A percentile compares a stretch with the other conserved stretches of the same genome.
These are phyloP conservation scores for Vaccinium myrtillus DNA, from an alignment of 148 eudicot species.

Conservation along the genomic window DNA sequence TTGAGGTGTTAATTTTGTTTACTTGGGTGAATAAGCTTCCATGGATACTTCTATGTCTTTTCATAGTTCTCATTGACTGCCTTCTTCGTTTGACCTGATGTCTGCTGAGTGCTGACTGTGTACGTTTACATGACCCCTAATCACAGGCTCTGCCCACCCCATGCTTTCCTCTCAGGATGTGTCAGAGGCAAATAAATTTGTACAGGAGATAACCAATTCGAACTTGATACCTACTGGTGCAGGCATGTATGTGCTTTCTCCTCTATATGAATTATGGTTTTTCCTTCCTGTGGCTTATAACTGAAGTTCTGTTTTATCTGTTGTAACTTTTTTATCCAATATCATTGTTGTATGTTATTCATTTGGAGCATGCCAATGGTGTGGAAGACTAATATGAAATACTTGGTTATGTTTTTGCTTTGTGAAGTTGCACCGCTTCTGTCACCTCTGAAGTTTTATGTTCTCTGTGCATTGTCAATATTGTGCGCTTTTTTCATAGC, in stretches of 20 bases:
- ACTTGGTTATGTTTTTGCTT: neutral
- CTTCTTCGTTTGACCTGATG: neutral
- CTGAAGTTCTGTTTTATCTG: neutral
- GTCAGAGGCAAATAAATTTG: constrained; percentile 57
- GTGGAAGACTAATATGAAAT: neutral
- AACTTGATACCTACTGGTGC: constrained; percentile 31
- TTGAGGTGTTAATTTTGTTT: neutral
- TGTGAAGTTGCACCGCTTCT: neutral
- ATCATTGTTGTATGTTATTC: neutral
- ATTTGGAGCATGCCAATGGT: constrained; percentile 7
- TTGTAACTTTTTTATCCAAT: neutral
- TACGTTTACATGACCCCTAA: neutral
- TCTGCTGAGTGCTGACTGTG: neutral
- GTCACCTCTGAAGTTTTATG: neutral
- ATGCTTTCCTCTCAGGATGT: constrained; percentile 80
- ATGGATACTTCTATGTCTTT: neutral
- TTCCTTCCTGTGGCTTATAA: neutral
- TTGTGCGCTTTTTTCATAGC: neutral
- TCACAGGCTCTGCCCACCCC: constrained; percentile 75
- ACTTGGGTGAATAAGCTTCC: neutral
- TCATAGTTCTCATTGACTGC: constrained; percentile 7
- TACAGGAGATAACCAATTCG: constrained; percentile 51
- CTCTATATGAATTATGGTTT: neutral
- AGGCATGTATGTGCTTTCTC: constrained; percentile 69
- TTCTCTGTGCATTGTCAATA: neutral